Percentiles rank a stretch among this genome's conserved stretches.
phyloP scores from a whole-genome alignment of 108 stramenopile genomes.

The Phaeodactylum tricornutum region DNA sequence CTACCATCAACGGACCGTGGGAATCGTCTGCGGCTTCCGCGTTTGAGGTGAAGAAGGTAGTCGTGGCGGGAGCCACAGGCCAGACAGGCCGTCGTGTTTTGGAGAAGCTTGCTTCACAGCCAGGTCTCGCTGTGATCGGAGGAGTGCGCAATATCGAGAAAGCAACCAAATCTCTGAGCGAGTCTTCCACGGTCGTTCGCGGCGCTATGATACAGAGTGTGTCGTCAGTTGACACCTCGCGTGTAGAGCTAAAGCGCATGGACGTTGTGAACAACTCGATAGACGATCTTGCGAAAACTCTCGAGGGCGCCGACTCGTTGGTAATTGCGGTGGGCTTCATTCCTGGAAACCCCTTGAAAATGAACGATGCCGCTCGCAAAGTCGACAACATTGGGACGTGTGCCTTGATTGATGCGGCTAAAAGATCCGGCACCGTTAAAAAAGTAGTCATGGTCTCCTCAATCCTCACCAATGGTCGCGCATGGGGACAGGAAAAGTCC shows the following conservation, averaged over 20 bases:
- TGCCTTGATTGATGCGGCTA: constrained; percentile 72
- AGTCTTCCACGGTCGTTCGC: constrained; percentile 50
- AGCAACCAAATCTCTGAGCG: constrained; percentile 39
- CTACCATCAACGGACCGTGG: too few species aligned
- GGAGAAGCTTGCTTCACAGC: constrained; percentile 41
- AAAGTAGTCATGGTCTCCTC: constrained; percentile 74
- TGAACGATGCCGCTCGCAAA: constrained; percentile 64
- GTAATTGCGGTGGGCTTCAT: constrained; percentile 74
- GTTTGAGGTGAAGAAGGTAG: constrained; percentile 20
- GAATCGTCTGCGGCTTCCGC: too few species aligned
- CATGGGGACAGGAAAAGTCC: constrained; percentile 72
- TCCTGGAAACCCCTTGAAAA: constrained; percentile 68
- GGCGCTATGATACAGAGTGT: constrained; percentile 76
- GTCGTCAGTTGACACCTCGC: constrained; percentile 29
- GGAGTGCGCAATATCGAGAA: constrained; percentile 73
- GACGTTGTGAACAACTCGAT: constrained; percentile 54
- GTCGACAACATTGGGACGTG: constrained; percentile 77
- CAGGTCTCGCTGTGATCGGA: constrained; percentile 31
- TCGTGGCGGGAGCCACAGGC: constrained; percentile 77
- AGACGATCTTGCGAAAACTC: constrained; percentile 27
- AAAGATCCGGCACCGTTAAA: constrained; percentile 50
- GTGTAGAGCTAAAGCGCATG: constrained; percentile 35
- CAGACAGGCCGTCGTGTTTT: constrained; percentile 70
- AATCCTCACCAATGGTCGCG: constrained; percentile 67
- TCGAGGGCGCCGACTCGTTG: constrained; percentile 47